Conservation (phyloP, 345 rosid species). For the Trapa incisa region DNA sequence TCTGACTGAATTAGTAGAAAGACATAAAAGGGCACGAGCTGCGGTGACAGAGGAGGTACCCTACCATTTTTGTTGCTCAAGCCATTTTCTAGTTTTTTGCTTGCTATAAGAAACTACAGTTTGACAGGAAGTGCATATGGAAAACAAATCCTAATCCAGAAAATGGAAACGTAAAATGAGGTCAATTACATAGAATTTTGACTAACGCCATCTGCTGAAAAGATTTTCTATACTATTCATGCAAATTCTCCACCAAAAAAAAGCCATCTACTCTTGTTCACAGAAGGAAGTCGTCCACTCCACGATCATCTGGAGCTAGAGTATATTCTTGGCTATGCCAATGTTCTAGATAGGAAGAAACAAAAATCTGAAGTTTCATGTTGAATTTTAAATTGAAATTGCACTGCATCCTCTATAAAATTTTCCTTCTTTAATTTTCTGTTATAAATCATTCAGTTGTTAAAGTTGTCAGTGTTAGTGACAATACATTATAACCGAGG, state of each 20-base stretch:
- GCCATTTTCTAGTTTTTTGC: not conserved
- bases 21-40: slow-evolving; percentile 68
- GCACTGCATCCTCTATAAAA: not conserved
- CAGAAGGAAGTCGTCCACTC: not conserved
- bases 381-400: no score
- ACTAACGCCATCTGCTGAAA: not conserved
- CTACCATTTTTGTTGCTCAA: not conserved
- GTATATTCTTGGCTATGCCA: not conserved
- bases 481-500: not conserved
- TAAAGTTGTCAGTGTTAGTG: not conserved
- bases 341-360: not conserved
- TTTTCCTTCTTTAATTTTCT: not conserved
- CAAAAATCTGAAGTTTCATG: no score
- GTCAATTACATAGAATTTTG: not conserved
- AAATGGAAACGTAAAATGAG: not conserved
- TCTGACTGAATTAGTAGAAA: slow-evolving; percentile 64
- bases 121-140: not conserved
- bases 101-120: not conserved
- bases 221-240: not conserved
- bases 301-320: not conserved
- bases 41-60: slow-evolving; percentile 75
- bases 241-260: not conserved
- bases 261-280: not conserved
- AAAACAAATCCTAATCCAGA: not conserved
- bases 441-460: not conserved